Base-by-base conservation (phyloP, 768 basidiomycete genomes). In the Suillus weaverae region DNA sequence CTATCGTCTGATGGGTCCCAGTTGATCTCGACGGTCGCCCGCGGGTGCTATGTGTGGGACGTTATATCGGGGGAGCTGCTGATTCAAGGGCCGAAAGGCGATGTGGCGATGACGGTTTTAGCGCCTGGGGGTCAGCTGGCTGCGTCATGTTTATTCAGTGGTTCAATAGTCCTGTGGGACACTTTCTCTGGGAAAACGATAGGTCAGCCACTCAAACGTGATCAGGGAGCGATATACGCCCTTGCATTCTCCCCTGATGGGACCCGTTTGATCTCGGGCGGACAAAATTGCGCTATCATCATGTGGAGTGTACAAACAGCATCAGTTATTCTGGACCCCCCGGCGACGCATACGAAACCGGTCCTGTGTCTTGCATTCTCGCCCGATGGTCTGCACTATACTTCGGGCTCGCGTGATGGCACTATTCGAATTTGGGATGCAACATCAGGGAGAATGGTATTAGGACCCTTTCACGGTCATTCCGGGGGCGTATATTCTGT, bases 241-340 rank as follows among this genome's bases (percentile, higher is more conserved):
- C 72, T 77, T 8, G 78, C 56, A 9, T 77, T 76, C 59, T 79
- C 77, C 9, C 67, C 63, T 44, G 73, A 78, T 54, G 76, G 62
- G 4, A 64, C 7, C 13, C 41, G 60, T 35, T 65, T 76, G 16
- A 69, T 76, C 18, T 76, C 75, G 5, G 73, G 64, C 2, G 74
- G 73, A 4, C 64, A 69, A 26, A 71, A 75, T 50, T 65, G 68
- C 50, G 70, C 68, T 26, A 71, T 77, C 64, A 32, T 74, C 46
- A 20, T 74, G 26, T 77, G 74, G 76, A 63, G 76, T 36, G 50
- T 57, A 5, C 22, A 53, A 7, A 67, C 68, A 26, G 67, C 70
- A 2, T 64, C 66, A 4, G 62, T 68, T 63, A 11, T 61, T 2
- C 67, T 70, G 51, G 39, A 46, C 10, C 71, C 72, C 0, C 35